Base-by-base conservation (phyloP, 768 basidiomycete species). In the Lactifluus echinatus region DNA sequence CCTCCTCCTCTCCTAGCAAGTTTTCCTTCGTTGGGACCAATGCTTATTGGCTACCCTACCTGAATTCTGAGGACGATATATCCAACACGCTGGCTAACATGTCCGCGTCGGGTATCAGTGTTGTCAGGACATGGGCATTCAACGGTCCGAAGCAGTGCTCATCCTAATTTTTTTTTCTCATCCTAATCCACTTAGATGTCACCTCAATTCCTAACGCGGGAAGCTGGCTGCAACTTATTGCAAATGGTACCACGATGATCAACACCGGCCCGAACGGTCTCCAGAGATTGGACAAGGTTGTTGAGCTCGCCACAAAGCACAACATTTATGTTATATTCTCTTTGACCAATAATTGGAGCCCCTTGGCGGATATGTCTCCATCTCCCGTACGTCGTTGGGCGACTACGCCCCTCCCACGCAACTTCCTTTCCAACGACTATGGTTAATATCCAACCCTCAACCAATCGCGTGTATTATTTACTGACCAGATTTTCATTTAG, bases 101-200 rank as follows among this genome's bases (percentile, higher is more conserved):
- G 53, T 76, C 79, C 12, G 73, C 75, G 2, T 67, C 72, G 12
- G 81, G 80, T 8, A 75, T 83, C 61, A 80, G 72, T 37, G 83
- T 83, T 21, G 78, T 87, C 28, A 75, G 85, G 40, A 73, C 80
- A 3, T 88, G 86, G 86, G 86, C 77, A 17, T 87, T 87, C 68
- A 86, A 87, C 69, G 85, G 84, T 78, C 39, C 36, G 66, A 60
- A 48, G 36, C 55, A 51, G 15, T 45, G 34, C 4, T 15, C 37
- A 11, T 49, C 44, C 34, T 34, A 31, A 24, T 26, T 5, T 19
- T 21, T 26, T 4, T 7, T 42, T 33, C 29, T 45, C 31, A 53
- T 3, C 34, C 26, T 49, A 12, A 14, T 23, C 34, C 51, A 17
- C 40, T 29, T 24, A 63, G 63, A 63, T 7, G 63, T 63, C 33